Conservation (phyloP, 495 filamentous ascomycete species). For the Pyrenula massariospora region DNA sequence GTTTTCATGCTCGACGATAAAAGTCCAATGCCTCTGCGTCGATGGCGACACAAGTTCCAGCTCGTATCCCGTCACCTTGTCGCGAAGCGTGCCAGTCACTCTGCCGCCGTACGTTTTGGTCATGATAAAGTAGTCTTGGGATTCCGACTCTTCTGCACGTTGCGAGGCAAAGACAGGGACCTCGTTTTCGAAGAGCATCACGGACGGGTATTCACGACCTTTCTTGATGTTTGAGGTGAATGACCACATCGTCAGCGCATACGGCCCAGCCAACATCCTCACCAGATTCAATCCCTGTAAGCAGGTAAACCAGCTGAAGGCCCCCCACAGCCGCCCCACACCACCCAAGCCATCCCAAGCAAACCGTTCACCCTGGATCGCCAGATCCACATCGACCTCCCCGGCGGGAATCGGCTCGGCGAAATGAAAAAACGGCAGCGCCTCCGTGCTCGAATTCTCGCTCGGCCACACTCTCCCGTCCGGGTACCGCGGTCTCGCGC, state of each 20-base stretch:
- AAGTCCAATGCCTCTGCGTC: neutral
- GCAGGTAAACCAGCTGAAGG: slow-evolving; percentile 1
- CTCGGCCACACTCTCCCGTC: slow-evolving; percentile 5
- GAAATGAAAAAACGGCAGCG: slow-evolving; percentile 8
- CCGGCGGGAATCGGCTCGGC: slow-evolving; percentile 8
- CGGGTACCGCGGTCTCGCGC: neutral
- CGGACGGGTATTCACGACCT: neutral
- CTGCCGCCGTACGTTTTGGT: neutral
- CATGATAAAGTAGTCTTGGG: neutral
- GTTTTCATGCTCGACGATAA: neutral
- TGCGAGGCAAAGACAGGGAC: neutral
- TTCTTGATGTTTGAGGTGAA: neutral
- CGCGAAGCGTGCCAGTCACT: neutral
- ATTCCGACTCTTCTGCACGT: neutral
- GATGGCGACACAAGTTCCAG: neutral
- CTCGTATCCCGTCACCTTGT: neutral
- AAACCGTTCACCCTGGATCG: neutral
- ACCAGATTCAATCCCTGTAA: neutral
- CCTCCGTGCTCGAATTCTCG: neutral
- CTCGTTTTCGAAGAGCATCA: neutral
- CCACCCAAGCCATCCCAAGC: slow-evolving; percentile 5
- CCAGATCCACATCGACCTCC: slow-evolving; percentile 1
- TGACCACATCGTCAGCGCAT: neutral
- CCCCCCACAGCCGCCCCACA: slow-evolving; percentile 4
- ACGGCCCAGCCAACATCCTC: neutral